These are phyloP conservation scores for Xylaria sp. DNA, from an alignment of 2,329 filamentous ascomycete genomes.

Conservation along the genomic window DNA sequence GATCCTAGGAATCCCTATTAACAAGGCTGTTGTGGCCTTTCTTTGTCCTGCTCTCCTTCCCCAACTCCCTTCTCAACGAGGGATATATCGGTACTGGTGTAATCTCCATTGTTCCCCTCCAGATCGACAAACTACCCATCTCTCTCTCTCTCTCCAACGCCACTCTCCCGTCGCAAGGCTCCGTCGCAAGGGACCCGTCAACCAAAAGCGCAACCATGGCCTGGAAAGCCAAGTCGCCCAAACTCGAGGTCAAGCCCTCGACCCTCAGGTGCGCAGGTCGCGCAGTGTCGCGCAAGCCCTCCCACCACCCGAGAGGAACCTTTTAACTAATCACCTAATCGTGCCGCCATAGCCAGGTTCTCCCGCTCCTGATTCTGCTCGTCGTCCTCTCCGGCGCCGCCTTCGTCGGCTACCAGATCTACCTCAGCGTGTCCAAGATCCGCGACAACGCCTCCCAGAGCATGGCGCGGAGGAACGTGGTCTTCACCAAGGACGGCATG, in stretches of 20 bases:
- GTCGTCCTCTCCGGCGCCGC: conserved; percentile 57
- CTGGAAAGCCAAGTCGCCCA: conserved; percentile 24
- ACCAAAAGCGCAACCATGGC: conserved; percentile 25
- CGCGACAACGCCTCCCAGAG: conserved; percentile 65
- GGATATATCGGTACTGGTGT: neutral
- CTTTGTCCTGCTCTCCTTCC: neutral
- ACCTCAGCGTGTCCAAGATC: conserved; percentile 68
- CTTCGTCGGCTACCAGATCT: conserved; percentile 74
- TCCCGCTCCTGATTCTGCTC: conserved; percentile 70
- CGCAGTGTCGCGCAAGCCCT: neutral
- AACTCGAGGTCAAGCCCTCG: conserved; percentile 28
- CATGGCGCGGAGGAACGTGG: conserved; percentile 76
- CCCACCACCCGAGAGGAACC: neutral
- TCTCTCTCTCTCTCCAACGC: neutral
- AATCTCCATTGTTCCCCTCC: neutral
- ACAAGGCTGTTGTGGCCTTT: neutral
- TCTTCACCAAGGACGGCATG: conserved; percentile 75
- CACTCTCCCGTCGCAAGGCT: neutral
- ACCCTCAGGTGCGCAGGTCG: conserved; percentile 26
- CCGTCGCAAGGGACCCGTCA: neutral
- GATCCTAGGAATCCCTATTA: neutral
- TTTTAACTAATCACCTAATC: conserved; percentile 13
- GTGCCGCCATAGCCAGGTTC: conserved; percentile 54
- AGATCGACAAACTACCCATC: neutral
- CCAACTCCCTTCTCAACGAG: neutral